Conservation (phyloP, 1,139 yeast species). For the Nadsonia starkeyi-henricii region DNA sequence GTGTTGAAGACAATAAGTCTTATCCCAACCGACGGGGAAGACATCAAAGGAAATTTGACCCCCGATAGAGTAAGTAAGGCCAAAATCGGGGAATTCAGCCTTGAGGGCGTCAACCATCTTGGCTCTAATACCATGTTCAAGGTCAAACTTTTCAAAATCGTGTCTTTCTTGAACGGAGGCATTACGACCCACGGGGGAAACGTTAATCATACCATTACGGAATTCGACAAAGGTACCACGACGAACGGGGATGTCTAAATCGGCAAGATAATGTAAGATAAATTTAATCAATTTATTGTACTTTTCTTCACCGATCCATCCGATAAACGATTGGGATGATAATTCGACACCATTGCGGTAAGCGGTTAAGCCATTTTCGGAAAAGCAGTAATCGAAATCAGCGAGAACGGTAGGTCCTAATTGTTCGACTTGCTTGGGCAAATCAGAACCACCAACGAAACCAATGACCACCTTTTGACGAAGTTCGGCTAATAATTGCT, state of each 20-base stretch:
- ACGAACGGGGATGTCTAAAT: constrained; percentile 66
- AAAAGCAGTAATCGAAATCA: constrained; percentile 88
- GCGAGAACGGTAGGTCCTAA: constrained; percentile 59
- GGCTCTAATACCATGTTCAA: constrained; percentile 64
- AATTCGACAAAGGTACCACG: constrained; percentile 96
- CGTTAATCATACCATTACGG: constrained; percentile 98
- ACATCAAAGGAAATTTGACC: constrained; percentile 99
- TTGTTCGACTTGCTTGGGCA: constrained; percentile 90
- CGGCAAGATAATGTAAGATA: constrained; percentile 70
- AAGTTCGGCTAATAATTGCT: constrained; percentile 49
- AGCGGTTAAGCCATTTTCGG: constrained; percentile 97
- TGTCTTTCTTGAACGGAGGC: constrained; percentile 88
- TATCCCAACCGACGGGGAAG: constrained; percentile 99
- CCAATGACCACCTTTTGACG: constrained; percentile 91
- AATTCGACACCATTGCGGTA: constrained; percentile 78
- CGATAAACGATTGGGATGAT: constrained; percentile 85
- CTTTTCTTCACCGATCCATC: constrained; percentile 91
- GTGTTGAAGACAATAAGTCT: constrained; percentile 93
- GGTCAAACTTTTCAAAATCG: constrained; percentile 78
- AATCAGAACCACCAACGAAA: constrained; percentile 96
- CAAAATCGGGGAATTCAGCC: constrained; percentile 67
- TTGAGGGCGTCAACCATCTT: constrained; percentile 72
- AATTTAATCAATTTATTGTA: constrained; percentile 81
- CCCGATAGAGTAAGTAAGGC: constrained; percentile 91
- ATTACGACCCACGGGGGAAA: constrained; percentile 96